Evolutionary conservation across 225 moss, liverwort and hornwort species (phyloP), one percentile per base, ranked within the genome.

Genomic region (Marchantia paleacea): DNA sequence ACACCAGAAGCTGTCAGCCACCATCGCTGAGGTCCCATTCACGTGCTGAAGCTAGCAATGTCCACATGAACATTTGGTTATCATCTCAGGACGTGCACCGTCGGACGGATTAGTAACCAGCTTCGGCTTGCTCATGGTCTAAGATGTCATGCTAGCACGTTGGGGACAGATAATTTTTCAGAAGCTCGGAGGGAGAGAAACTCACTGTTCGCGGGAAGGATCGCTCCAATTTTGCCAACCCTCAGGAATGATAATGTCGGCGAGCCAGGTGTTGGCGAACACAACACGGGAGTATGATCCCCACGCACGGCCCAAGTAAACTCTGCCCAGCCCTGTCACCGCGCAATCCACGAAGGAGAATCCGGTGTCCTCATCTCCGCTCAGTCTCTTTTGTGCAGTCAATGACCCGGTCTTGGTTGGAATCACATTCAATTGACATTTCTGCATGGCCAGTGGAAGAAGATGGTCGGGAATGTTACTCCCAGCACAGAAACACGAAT

Each of bases 351-450:
- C 85, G 60, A 90, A 90, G 20, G 87, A 87, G 80, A 85, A 90
- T 1, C 90, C 90, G 1, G 87, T 84, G 60, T 82, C 76, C 75
- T 91, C 90, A 66, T 68, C 77, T 12, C 70, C 39, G 22, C 87
- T 81, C 31, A 76, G 72, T 55, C 94, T 88, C 91, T 92, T 90
- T 61, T 97, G 96, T 3, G 96, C 93, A 1, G 90, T 90, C 76
- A 90, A 55, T 8, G 90, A 88, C 22, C 88, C 88, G 30, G 73
- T 85, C 20, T 51, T 28, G 22, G 70, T 28, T 24, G 81, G 86
- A 77, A 89, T 78, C 55, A 89, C 88, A 73, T 90, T 83, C 77
- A 90, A 39, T 50, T 85, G 75, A 64, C 79, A 85, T 12, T 65
- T 82, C 90, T 90, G 90, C 85, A 81, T n/a, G 12, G 19, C 2